phyloP scores from a whole-genome alignment of 306 rosid genomes.

The Coriaria nepalensis region DNA sequence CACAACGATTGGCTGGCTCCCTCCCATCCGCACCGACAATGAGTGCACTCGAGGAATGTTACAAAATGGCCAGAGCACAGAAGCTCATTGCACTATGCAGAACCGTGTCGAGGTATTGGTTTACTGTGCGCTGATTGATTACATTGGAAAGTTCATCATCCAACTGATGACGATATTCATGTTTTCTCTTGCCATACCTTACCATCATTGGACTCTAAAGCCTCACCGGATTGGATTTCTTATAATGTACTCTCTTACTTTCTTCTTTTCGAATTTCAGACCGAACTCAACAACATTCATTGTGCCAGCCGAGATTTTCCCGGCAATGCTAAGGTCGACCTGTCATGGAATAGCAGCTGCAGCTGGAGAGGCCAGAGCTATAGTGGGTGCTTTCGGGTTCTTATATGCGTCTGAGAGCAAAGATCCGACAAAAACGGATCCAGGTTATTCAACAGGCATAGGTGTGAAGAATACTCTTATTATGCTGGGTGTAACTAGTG shows the following conservation, averaged over 20 bases:
- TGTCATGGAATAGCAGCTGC: constrained; percentile 21
- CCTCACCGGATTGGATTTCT: constrained; percentile 2
- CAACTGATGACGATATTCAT: constrained; percentile 18
- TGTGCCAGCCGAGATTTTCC: constrained; percentile 15
- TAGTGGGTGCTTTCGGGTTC: constrained; percentile 15
- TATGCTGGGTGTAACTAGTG: neutral
- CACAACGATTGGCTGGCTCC: constrained; percentile 5
- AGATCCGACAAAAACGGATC: neutral
- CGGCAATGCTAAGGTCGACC: constrained; percentile 12
- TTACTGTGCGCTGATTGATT: constrained; percentile 9
- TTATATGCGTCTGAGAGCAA: constrained; percentile 7
- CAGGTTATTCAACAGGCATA: constrained; percentile 14
- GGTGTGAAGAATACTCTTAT: constrained; percentile 12
- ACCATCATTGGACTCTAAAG: constrained; percentile 9
- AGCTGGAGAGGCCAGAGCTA: constrained; percentile 13
- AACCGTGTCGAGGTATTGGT: constrained; percentile 14
- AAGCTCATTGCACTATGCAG: constrained; percentile 11
- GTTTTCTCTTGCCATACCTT: constrained; percentile 17
- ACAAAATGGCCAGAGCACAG: constrained; percentile 10
- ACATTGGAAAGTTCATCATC: constrained; percentile 7
- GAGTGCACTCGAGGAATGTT: constrained; percentile 15
- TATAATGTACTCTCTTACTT: constrained; percentile 7
- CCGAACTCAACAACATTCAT: constrained; percentile 16
- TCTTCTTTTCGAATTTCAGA: constrained; percentile 17
- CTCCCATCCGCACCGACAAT: neutral